A percentile compares a stretch with the other conserved stretches of the same genome.
These are phyloP conservation scores for Solanum bulbocastanum DNA, from an alignment of 257 asterid genomes.

Conservation along the genomic window DNA sequence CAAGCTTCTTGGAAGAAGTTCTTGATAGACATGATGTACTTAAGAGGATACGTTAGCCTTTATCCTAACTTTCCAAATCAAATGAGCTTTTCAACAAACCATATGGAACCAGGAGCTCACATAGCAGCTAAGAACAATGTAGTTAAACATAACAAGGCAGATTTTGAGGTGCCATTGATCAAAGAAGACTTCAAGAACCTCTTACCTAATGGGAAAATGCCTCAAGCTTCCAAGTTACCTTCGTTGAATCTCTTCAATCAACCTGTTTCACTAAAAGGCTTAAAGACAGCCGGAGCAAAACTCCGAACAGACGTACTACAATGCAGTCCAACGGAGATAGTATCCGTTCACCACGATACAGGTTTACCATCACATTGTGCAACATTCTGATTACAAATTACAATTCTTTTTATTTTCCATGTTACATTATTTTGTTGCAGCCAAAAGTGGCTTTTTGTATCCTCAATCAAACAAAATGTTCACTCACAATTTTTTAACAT, in stretches of 20 bases:
- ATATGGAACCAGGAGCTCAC: slow-evolving; percentile 97
- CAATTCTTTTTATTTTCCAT: not conserved
- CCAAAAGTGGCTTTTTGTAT: slow-evolving; percentile 2
- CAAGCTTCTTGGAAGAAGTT: slow-evolving; percentile 99
- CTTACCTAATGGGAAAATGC: slow-evolving; percentile 74
- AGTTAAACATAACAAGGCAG: slow-evolving; percentile 56
- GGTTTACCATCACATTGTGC: slow-evolving; percentile 87
- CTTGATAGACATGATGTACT: slow-evolving; percentile 86
- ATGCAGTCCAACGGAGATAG: slow-evolving; percentile 46
- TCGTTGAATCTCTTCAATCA: slow-evolving; percentile 72
- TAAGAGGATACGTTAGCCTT: slow-evolving; percentile 74
- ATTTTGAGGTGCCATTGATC: slow-evolving; percentile 82
- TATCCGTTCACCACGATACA: slow-evolving; percentile 44
- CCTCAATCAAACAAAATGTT: not conserved
- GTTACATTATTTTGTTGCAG: not conserved
- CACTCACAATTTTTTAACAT: not conserved
- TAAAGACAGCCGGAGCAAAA: slow-evolving; percentile 89
- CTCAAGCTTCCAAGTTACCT: slow-evolving; percentile 78
- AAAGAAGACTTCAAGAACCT: slow-evolving; percentile 47
- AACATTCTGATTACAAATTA: slow-evolving; percentile 24
- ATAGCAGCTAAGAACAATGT: slow-evolving; percentile 79
- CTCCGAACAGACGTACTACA: slow-evolving; percentile 64
- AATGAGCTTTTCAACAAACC: slow-evolving; percentile 87
- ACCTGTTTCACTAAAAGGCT: slow-evolving; percentile 69
- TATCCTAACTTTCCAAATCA: slow-evolving; percentile 91